Evolutionary conservation across 441 rosid species (phyloP).

Genomic region (Populus hybrid): DNA sequence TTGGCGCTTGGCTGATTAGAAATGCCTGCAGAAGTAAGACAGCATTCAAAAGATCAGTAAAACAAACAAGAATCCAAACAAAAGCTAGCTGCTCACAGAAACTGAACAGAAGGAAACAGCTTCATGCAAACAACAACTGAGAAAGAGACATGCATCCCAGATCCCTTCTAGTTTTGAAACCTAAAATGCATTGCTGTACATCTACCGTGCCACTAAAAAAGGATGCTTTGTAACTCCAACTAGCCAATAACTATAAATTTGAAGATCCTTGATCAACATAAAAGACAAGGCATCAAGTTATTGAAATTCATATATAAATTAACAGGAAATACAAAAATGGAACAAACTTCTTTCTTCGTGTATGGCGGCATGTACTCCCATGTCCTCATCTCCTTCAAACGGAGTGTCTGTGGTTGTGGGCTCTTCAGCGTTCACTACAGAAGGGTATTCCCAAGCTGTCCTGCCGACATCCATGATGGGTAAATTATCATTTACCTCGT

Average conservation of each 20-base stretch:
- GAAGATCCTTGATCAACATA: not conserved
- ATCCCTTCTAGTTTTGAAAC: not conserved
- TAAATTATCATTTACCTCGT: slow-evolving; percentile 57
- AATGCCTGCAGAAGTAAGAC: slow-evolving; percentile 42
- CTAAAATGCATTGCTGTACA: not conserved
- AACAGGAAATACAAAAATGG: not conserved
- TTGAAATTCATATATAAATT: not conserved
- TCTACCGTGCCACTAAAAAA: not conserved
- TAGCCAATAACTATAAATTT: not conserved
- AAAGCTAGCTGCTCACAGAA: not conserved
- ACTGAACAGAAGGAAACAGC: not conserved
- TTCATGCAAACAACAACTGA: not conserved
- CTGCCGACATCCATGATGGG: slow-evolving; percentile 55
- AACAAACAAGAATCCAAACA: not conserved
- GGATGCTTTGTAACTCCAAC: not conserved
- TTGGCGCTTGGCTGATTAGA: slow-evolving; percentile 45
- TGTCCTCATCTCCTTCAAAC: slow-evolving; percentile 34
- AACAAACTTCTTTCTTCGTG: slow-evolving; percentile 55
- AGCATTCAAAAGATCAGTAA: slow-evolving; percentile 7
- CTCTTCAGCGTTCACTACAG: slow-evolving; percentile 33
- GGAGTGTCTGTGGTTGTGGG: slow-evolving; percentile 40
- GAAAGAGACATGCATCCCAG: not conserved
- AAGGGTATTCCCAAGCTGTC: slow-evolving; percentile 62
- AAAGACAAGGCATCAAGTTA: not conserved
- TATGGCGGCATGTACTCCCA: slow-evolving; percentile 34